Evolutionary conservation across 2,329 filamentous ascomycete species (phyloP).

Genomic region (Pyricularia sp.): DNA sequence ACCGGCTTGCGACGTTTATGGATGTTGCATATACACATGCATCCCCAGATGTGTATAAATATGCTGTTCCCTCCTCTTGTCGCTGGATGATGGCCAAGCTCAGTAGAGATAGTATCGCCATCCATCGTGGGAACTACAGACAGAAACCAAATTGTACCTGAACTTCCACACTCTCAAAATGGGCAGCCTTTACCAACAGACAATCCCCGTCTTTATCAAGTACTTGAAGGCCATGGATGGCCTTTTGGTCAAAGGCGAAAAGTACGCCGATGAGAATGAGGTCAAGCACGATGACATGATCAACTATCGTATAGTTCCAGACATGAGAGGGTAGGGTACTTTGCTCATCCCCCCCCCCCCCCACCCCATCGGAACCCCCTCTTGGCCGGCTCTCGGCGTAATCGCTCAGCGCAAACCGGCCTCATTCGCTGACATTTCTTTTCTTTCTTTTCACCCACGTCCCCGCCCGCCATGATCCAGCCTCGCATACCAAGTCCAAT

Average conservation of each 20-base stretch:
- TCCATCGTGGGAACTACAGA: not conserved
- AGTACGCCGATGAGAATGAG: conserved; percentile 17
- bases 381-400: too few relatives aligned
- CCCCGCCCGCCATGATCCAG: not conserved
- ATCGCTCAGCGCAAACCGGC: too few relatives aligned
- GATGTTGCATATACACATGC: not conserved
- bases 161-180: not conserved
- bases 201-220: conserved; percentile 15
- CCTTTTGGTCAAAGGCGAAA: conserved; percentile 20
- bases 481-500: conserved; percentile 25
- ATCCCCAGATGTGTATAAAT: not conserved
- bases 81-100: not conserved
- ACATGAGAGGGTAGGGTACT: not conserved
- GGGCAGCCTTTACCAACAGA: conserved; percentile 11
- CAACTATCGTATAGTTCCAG: not conserved
- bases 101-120: not conserved
- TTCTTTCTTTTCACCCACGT: too few relatives aligned
- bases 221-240: conserved; percentile 16
- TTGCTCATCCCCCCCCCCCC: too few relatives aligned
- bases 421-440: not conserved
- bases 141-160: not conserved
- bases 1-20: not conserved
- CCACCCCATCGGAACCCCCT: too few relatives aligned
- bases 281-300: conserved; percentile 7
- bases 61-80: not conserved